Evolutionary conservation across 2,329 filamentous ascomycete species (phyloP).

Genomic region (Apiospora rasikravindrae): DNA sequence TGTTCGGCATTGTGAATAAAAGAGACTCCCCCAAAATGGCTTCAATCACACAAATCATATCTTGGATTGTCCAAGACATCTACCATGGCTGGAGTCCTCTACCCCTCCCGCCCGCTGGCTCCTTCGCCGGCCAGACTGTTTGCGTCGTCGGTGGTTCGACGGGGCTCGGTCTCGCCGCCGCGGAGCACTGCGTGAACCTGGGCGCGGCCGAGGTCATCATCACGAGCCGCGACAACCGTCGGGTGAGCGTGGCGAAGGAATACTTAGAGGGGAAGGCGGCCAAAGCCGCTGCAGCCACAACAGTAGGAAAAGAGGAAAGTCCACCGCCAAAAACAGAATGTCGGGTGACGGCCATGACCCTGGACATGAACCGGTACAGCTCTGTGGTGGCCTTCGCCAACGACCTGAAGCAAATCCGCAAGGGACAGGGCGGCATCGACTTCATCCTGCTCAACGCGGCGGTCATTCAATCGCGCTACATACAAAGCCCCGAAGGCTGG

Average conservation of each 20-base stretch:
- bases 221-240: background rate
- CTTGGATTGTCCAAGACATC: background rate
- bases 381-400: background rate
- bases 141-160: constrained; percentile 7
- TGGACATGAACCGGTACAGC: background rate
- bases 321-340: background rate
- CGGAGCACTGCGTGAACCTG: constrained; percentile 18
- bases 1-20: background rate
- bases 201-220: constrained; percentile 20
- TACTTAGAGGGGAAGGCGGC: background rate
- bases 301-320: background rate
- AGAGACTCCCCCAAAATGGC: background rate
- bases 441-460: constrained; percentile 10
- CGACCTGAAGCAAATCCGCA: background rate
- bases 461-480: background rate
- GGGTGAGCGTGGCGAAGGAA: background rate
- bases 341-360: background rate
- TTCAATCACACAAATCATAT: background rate
- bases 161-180: constrained; percentile 17
- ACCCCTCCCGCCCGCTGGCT: background rate
- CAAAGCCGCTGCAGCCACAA: background rate
- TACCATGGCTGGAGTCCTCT: background rate
- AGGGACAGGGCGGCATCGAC: constrained; percentile 7
- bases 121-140: constrained; percentile 15
- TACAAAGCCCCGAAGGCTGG: background rate